Conservation (phyloP, 2,329 filamentous ascomycete species). For the Calonectria multiphialidica region DNA sequence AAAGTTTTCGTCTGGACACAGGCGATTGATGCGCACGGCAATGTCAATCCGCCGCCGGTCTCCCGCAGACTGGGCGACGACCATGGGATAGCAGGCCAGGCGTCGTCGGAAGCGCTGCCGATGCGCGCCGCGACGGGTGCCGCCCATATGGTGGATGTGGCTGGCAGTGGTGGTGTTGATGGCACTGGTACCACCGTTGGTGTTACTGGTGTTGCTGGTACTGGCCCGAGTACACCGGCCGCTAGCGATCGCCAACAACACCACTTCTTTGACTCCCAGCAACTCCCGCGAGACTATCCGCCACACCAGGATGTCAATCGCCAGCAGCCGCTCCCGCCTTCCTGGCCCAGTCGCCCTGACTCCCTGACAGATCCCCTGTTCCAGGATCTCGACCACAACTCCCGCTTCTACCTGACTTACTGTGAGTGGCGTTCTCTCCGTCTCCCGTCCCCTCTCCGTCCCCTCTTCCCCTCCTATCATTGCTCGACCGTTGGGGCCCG, state of each 20-base stretch:
- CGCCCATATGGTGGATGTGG: background rate
- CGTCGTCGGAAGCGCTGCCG: conserved; percentile 21
- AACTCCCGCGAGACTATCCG: conserved; percentile 17
- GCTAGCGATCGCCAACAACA: background rate
- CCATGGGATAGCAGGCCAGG: conserved; percentile 23
- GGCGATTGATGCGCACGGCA: conserved; percentile 62
- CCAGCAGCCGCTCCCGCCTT: conserved; percentile 30
- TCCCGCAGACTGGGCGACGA: conserved; percentile 38
- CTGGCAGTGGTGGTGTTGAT: background rate
- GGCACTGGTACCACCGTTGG: background rate
- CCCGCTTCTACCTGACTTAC: conserved; percentile 62
- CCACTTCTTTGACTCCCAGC: conserved; percentile 10
- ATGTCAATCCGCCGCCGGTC: conserved; percentile 51
- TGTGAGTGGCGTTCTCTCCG: conserved; percentile 50
- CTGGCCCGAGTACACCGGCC: background rate
- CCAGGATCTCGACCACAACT: conserved; percentile 61
- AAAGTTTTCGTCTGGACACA: conserved; percentile 71
- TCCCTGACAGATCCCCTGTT: conserved; percentile 66
- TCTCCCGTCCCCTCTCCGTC: background rate
- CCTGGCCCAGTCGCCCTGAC: conserved; percentile 35
- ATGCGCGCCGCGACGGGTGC: background rate
- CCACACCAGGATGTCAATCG: conserved; percentile 12
- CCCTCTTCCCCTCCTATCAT: background rate
- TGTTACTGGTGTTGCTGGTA: background rate
- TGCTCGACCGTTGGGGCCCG: conserved; percentile 15